Evolutionary conservation across 1,284 basidiomycete genomes (phyloP).

Genomic region (Puccinia coronata): DNA sequence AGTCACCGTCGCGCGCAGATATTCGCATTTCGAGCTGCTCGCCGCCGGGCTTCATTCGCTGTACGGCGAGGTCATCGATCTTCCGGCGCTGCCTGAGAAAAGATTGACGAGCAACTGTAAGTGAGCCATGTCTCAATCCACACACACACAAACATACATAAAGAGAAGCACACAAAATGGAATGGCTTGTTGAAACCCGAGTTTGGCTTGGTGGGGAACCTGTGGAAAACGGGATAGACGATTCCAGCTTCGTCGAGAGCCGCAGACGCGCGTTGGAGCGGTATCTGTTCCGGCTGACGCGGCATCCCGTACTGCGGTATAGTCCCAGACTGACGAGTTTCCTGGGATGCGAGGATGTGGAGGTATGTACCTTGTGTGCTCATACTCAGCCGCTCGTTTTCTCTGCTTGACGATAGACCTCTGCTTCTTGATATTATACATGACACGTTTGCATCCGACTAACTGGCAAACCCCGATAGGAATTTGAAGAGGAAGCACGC

Average conservation of each 20-base stretch:
- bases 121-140: too few relatives aligned
- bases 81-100: constrained; percentile 36
- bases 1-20: constrained; percentile 29
- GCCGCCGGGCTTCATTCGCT: neutral
- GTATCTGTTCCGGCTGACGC: constrained; percentile 25
- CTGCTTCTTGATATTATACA: neutral
- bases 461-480: too few relatives aligned
- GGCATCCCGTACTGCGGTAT: constrained; percentile 40
- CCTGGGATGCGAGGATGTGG: constrained; percentile 44
- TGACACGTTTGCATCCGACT: too few relatives aligned
- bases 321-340: constrained; percentile 33
- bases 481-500: constrained; percentile 24
- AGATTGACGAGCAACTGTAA: constrained; percentile 27
- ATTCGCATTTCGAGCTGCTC: constrained; percentile 41
- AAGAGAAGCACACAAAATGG: too few relatives aligned
- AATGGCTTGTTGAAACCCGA: neutral
- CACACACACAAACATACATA: neutral
- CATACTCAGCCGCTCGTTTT: neutral
- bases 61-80: constrained; percentile 40
- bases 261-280: constrained; percentile 36
- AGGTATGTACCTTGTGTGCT: neutral
- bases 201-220: neutral
- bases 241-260: neutral
- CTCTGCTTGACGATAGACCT: neutral
- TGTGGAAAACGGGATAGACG: neutral